A percentile compares a stretch with the other conserved stretches of the same genome.
Conservation (phyloP, 495 filamentous ascomycete species). For the Paragyromitra xinjiangensis region DNA sequence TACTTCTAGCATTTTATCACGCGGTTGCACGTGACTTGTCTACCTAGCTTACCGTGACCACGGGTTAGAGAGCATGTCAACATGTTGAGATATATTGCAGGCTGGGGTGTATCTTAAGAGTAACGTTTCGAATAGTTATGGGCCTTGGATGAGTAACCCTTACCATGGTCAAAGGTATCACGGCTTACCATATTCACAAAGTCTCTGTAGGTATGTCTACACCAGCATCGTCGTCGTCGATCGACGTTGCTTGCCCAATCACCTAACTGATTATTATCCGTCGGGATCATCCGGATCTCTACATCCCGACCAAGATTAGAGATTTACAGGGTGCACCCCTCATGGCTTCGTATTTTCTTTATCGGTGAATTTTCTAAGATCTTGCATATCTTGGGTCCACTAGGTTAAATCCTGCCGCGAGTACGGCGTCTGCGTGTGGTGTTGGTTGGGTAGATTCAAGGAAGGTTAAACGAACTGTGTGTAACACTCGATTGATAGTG, state of each 20-base stretch:
- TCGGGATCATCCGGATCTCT: constrained; percentile 19
- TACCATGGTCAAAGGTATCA: not conserved
- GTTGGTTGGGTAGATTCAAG: not conserved
- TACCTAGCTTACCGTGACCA: not conserved
- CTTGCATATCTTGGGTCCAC: constrained; percentile 24
- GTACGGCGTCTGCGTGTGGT: not conserved
- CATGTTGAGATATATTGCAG: no score
- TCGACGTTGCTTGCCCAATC: constrained; percentile 7
- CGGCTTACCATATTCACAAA: not conserved
- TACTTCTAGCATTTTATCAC: not conserved
- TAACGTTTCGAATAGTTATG: not conserved
- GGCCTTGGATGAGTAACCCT: not conserved
- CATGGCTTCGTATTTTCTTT: constrained; percentile 3
- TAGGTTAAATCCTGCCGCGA: not conserved
- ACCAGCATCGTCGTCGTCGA: not conserved
- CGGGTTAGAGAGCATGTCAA: not conserved
- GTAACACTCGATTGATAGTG: constrained; percentile 19
- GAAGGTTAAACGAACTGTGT: constrained; percentile 3
- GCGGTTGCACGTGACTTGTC: constrained; percentile 5
- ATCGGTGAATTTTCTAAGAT: constrained; percentile 26
- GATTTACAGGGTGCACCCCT: constrained; percentile 19
- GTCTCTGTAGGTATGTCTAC: not conserved
- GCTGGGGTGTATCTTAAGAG: not conserved
- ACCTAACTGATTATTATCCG: constrained; percentile 11
- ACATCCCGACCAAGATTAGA: constrained; percentile 11